These are phyloP conservation scores for Coniochaeta sp. DNA, from an alignment of 2,329 filamentous ascomycete genomes.

Conservation along the genomic window DNA sequence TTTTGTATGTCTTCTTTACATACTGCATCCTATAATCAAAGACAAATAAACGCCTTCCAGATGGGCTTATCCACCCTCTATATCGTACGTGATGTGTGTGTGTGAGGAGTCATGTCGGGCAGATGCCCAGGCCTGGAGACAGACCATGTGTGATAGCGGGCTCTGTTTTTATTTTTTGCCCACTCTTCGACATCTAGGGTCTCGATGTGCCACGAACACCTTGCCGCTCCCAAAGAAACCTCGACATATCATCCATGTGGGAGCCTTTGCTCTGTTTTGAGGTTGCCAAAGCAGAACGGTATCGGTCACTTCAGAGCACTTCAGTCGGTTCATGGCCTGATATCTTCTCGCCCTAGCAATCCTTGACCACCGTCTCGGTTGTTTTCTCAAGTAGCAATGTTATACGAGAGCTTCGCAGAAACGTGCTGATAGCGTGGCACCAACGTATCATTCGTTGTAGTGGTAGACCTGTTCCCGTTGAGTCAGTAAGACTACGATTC, in stretches of 20 bases:
- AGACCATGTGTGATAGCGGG: background rate
- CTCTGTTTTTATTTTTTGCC: background rate
- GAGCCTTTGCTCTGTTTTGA: background rate
- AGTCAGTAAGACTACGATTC: conserved; percentile 7
- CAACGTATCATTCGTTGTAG: conserved; percentile 68
- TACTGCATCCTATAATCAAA: background rate
- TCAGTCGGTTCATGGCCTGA: background rate
- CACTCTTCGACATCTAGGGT: background rate
- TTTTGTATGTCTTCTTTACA: background rate
- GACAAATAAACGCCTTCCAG: background rate
- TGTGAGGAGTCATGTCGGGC: background rate
- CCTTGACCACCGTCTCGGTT: background rate
- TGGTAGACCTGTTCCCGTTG: conserved; percentile 65
- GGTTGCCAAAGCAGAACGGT: background rate
- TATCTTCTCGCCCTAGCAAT: background rate
- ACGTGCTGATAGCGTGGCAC: background rate
- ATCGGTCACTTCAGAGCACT: background rate
- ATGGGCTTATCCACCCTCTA: background rate
- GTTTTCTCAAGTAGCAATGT: background rate
- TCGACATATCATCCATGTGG: background rate
- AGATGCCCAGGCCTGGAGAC: background rate
- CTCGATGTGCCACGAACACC: background rate
- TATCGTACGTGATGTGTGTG: background rate
- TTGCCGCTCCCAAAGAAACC: background rate
- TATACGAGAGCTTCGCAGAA: background rate